Evolutionary conservation across 176 grass and related monocot species (phyloP), one percentile per base, ranked within the genome.

Genomic region (Cocos nucifera): DNA sequence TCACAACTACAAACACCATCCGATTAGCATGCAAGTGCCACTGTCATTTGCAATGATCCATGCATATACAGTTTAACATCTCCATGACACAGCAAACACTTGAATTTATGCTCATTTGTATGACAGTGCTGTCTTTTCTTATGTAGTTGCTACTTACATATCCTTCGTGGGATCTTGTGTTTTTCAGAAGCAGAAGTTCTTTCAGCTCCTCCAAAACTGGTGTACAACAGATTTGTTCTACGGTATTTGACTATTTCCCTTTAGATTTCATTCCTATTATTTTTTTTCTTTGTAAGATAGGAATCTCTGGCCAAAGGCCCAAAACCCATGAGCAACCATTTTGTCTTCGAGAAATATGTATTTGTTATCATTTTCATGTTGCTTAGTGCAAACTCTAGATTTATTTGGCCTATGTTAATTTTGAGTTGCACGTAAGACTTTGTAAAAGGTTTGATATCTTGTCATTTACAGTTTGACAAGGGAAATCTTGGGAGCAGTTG

Each of bases 161-260:
- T 59, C 23, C 5, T 12, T 17, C 26, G 25, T 15, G 15, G 17
- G 58, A 17, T 61, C 32, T 63, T 51, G 51, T 30, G 16, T 4
- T 84, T 83, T 63, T 77, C 87, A 97, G 92, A 97, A 68, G 92
- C 72, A 61, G 78, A 75, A 74, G 87, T 97, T 63, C 83, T 97
- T 75, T 97, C 92, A 57, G 92, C 92, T 79, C 92, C 86, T 82
- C 84, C 78, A 59, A 97, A 90, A 73, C 73, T 97, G 54, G 87
- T 97, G 54, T 97, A 97, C 69, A 91, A 84, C 76, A 91, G 72
- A 56, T 91, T 91, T 80, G 84, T 87, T 59, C 67, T 88, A 66
- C 72, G 84, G 92, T 90, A 82, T 79, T n/a, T 72, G 22, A 66
- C 55, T 80, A 7, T 5, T 71, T 72, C 22, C 12, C 22, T 15